Conservation (phyloP, 805 yeast species). For the Kuraishia capsulata region DNA sequence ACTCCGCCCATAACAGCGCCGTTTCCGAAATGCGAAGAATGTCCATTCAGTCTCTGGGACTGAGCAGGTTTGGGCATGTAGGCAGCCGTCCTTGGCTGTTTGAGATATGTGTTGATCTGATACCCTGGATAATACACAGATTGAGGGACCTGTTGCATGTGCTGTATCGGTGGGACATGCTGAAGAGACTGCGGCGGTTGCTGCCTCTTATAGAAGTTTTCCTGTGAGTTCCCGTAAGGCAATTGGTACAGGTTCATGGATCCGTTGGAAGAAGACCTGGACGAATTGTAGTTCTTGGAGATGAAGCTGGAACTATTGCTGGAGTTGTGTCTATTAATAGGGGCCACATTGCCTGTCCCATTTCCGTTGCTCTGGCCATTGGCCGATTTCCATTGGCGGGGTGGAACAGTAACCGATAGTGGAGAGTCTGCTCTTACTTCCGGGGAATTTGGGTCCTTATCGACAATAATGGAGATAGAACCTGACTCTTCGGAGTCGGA, state of each 20-base stretch:
- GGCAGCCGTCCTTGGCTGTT: background rate
- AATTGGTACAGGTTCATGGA: conserved; percentile 1
- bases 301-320: background rate
- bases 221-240: background rate
- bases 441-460: background rate
- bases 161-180: too few species aligned
- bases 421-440: background rate
- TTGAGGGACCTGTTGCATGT: too few species aligned
- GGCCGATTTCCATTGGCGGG: background rate
- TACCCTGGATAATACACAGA: background rate
- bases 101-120: background rate
- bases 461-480: conserved; percentile 2
- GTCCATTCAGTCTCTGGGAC: too few species aligned
- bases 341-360: background rate
- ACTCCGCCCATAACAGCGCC: background rate
- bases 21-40: too few species aligned
- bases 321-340: background rate
- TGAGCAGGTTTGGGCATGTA: background rate
- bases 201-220: conserved; percentile 1
- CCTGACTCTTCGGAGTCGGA: background rate
- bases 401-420: background rate
- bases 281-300: conserved; percentile 3
- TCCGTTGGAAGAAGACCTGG: conserved; percentile 1
- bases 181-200: too few species aligned
- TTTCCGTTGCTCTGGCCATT: background rate